phyloP scores from a whole-genome alignment of 148 eudicot species.

The Spergularia marina region DNA sequence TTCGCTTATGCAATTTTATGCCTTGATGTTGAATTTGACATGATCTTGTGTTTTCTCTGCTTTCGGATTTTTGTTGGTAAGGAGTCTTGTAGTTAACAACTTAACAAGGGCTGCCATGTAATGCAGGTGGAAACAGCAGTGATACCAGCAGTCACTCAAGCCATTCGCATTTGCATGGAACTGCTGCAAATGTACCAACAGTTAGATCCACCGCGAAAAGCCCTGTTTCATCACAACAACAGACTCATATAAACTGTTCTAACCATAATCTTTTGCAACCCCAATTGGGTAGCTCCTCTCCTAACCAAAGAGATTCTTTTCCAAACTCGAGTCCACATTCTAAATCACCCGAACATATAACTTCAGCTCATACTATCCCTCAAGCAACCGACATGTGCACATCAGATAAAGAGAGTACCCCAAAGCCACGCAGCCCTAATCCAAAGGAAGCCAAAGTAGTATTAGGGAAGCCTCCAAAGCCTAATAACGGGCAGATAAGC shows the following conservation, averaged over 20 bases:
- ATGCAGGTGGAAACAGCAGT: conserved; percentile 37
- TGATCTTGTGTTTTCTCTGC: no score
- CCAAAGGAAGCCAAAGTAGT: conserved; percentile 18
- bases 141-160: conserved; percentile 48
- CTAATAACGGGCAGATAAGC: conserved; percentile 14
- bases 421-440: conserved; percentile 12
- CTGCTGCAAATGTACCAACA: conserved; percentile 11
- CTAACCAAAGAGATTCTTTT: background rate
- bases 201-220: conserved; percentile 7
- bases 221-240: conserved; percentile 15
- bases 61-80: no score
- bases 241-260: conserved; percentile 1
- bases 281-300: background rate
- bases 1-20: no score
- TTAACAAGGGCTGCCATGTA: background rate
- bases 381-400: background rate
- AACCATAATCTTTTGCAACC: background rate
- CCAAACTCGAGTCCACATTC: conserved; percentile 2
- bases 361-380: background rate
- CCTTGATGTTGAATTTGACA: no score
- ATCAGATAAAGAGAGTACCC: conserved; percentile 6
- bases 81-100: no score
- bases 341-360: background rate
- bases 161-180: conserved; percentile 18
- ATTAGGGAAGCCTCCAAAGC: conserved; percentile 40